Evolutionary conservation across 2,329 filamentous ascomycete species (phyloP).

Genomic region (Trichoderma gracile): DNA sequence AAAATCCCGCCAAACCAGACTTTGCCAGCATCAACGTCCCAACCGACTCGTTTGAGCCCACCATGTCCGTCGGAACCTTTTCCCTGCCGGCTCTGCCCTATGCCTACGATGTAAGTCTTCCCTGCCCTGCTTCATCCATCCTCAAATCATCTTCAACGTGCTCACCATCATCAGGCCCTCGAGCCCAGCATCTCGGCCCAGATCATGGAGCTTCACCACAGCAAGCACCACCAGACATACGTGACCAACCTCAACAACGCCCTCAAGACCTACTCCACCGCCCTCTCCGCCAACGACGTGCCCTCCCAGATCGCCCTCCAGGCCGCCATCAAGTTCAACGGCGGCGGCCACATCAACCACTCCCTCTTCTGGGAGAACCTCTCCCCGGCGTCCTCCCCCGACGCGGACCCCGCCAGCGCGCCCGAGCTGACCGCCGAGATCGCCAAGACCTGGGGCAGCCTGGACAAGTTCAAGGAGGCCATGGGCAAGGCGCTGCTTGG

Average conservation of each 20-base stretch:
- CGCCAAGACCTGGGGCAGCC: conserved; percentile 64
- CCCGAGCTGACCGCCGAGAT: conserved; percentile 64
- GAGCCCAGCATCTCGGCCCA: conserved; percentile 73
- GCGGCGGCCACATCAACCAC: conserved; percentile 92
- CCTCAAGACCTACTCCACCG: conserved; percentile 59
- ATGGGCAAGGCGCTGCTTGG: conserved; percentile 67
- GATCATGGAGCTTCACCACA: conserved; percentile 81
- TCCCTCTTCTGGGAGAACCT: conserved; percentile 90
- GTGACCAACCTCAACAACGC: conserved; percentile 73
- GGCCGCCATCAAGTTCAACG: conserved; percentile 79
- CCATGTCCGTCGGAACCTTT: conserved; percentile 50
- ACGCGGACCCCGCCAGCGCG: conserved; percentile 57
- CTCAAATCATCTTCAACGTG: conserved; percentile 32
- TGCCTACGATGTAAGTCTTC: conserved; percentile 63
- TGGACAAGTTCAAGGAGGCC: conserved; percentile 64
- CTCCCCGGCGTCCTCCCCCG: conserved; percentile 57
- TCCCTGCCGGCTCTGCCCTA: conserved; percentile 67
- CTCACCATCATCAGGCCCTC: conserved; percentile 59
- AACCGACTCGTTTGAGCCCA: conserved; percentile 15
- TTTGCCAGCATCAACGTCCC: conserved; percentile 11
- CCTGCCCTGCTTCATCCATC: too few species aligned
- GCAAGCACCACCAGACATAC: conserved; percentile 78
- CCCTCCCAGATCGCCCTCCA: conserved; percentile 67
- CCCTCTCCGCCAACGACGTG: conserved; percentile 59
- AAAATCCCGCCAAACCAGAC: conserved; percentile 8